phyloP scores from a whole-genome alignment of 176 grass and related monocot species.

The Oryza australiensis region DNA sequence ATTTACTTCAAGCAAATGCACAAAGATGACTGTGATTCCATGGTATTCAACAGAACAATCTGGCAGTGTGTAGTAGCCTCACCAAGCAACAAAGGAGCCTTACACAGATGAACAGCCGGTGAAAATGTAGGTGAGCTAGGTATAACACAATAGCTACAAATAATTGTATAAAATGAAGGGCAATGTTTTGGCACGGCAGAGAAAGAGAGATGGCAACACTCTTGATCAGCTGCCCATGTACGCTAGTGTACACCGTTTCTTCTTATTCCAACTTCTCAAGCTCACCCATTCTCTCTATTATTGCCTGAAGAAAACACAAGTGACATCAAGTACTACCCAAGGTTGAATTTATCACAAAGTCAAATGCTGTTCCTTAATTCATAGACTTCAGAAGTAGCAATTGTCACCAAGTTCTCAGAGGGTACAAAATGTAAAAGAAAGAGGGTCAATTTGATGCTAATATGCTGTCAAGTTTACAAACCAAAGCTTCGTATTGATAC shows the following conservation, averaged over 20 bases:
- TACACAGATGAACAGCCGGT: background rate
- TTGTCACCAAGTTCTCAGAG: background rate
- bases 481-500: background rate
- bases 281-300: constrained; percentile 68
- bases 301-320: constrained; percentile 48
- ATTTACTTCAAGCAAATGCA: constrained; percentile 13
- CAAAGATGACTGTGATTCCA: background rate
- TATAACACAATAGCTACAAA: constrained; percentile 42
- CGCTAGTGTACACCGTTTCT: constrained; percentile 14
- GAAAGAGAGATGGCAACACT: constrained; percentile 8
- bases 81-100: background rate
- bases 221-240: background rate
- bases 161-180: constrained; percentile 30
- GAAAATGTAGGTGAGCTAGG: background rate
- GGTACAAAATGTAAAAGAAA: background rate
- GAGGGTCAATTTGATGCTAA: background rate
- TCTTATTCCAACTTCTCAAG: constrained; percentile 62
- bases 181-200: background rate
- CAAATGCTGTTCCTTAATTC: background rate
- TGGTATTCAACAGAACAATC: constrained; percentile 4
- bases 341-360: background rate
- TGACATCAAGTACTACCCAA: background rate
- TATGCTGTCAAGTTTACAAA: constrained; percentile 4
- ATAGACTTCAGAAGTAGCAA: background rate
- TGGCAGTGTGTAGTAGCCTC: background rate